Evolutionary conservation across 257 asterid species (phyloP).

Genomic region (Fraxinus americana): DNA sequence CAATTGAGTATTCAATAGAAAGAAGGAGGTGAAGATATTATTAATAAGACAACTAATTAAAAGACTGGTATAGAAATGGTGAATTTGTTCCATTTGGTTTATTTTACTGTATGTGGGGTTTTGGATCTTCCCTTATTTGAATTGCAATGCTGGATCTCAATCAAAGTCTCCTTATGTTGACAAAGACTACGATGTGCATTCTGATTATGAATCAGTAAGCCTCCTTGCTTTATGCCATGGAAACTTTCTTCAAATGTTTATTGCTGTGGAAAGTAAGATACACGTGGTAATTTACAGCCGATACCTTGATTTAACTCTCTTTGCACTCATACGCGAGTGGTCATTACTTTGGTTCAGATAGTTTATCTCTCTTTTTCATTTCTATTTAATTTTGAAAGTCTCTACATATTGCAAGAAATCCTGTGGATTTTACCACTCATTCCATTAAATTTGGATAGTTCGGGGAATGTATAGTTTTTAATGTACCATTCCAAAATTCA

Average conservation of each 20-base stretch:
- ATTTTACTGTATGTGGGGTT: constrained; percentile 18
- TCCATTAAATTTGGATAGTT: neutral
- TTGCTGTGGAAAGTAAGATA: constrained; percentile 8
- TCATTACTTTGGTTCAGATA: neutral
- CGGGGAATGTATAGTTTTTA: neutral
- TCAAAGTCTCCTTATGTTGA: constrained; percentile 64
- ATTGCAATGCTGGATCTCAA: constrained; percentile 63
- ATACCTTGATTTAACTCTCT: neutral
- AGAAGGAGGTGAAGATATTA: constrained; percentile 42
- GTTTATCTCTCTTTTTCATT: neutral
- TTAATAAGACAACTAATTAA: constrained; percentile 37
- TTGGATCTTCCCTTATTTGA: constrained; percentile 31
- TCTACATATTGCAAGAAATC: constrained; percentile 14
- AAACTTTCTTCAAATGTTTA: constrained; percentile 18
- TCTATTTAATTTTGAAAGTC: neutral
- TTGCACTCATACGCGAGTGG: constrained; percentile 13
- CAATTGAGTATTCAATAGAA: constrained; percentile 39
- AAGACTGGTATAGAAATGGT: constrained; percentile 49
- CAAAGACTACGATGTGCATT: constrained; percentile 66
- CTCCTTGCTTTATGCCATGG: constrained; percentile 14
- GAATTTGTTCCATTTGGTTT: constrained; percentile 16
- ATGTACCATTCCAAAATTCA: neutral
- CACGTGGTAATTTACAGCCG: neutral
- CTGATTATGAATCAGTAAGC: constrained; percentile 80
- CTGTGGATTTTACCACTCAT: neutral